phyloP scores from a whole-genome alignment of 495 filamentous ascomycete species.

The Podospora sp. region DNA sequence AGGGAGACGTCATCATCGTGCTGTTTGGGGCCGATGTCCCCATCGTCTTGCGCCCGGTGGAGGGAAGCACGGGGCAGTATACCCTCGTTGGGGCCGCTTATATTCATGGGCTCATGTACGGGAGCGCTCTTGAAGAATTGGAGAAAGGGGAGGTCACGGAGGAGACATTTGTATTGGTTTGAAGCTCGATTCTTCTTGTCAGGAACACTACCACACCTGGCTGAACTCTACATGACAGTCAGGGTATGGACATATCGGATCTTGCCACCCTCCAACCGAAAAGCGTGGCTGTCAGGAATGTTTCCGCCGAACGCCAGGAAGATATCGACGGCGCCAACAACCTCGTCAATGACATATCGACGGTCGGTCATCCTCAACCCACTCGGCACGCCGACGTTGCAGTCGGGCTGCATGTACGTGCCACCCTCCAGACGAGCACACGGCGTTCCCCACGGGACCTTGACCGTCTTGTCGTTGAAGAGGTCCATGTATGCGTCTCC shows the following conservation, averaged over 20 bases:
- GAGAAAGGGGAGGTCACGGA: too few species aligned
- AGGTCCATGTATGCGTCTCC: conserved; percentile 52
- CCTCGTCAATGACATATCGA: conserved; percentile 47
- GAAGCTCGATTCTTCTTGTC: too few species aligned
- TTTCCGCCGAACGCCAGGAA: conserved; percentile 43
- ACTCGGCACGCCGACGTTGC: conserved; percentile 43
- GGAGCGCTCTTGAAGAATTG: too few species aligned
- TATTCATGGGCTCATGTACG: too few species aligned
- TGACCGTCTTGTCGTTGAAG: conserved; percentile 43
- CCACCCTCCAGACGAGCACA: conserved; percentile 54
- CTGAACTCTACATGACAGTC: conserved; percentile 27
- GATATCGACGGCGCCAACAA: conserved; percentile 42
- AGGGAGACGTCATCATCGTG: too few species aligned
- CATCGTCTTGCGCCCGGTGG: too few species aligned
- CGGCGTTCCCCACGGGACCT: conserved; percentile 49
- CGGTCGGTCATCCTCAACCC: conserved; percentile 40
- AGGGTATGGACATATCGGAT: conserved; percentile 48
- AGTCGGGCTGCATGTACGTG: conserved; percentile 42
- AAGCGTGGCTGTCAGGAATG: conserved; percentile 46
- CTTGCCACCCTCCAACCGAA: conserved; percentile 47
- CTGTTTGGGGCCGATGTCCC: too few species aligned
- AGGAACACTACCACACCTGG: too few species aligned
- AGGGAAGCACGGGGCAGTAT: too few species aligned
- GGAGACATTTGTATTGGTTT: too few species aligned
- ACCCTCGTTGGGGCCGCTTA: too few species aligned